Base-by-base conservation (phyloP, 2,329 filamentous ascomycete species). In the Fusarium sp. region DNA sequence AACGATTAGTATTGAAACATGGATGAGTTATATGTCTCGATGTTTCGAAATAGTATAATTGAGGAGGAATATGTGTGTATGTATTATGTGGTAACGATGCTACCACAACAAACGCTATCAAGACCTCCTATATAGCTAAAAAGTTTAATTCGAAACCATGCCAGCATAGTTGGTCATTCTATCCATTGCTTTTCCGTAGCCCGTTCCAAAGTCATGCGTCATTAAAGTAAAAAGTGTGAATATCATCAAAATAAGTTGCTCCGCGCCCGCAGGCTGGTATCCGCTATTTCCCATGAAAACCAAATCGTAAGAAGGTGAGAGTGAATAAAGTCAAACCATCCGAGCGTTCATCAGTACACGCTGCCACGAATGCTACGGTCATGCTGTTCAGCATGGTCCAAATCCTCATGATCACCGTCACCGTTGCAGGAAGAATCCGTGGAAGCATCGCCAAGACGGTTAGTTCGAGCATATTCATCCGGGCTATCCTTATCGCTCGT, bases 281-380 rank as follows among this genome's bases (percentile, higher is more conserved):
- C 43, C 47, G 50, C 68, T 53, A 48, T 47, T 61, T 51, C 43
- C 22, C 47, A 56, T 70, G 65, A 65, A 54, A 46, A 37, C 24
- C 39, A 43, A 50, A 39, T 53, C 62, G 47, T 53, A 65, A 60
- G 50, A 37, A 32, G 41, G 54, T 41, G 49, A 56, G 32, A 43
- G 40, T 50, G 17, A 17, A 24, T 45, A 37, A 48, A 46, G 28
- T 47, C 40, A 39, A 59, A 45, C 24, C 33, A 47, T 28, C 30
- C 35, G 24, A 41, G 48, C 45, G 32, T 32, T 14, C 15, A 43
- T 56, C 40, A 73, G 44, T 73, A 73, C 33, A 73, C 71, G 44
- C 71, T 73, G 35, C 71, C 71, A 30, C 56, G 65, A 26, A 73
- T 74, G 48, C 71, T 73, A 24, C 71, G 69, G 33, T 74, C 71